Percentiles rank a stretch among this genome's conserved stretches.
Conservation (phyloP, 2,329 filamentous ascomycete genomes). For the Sphaerostilbella broomeana region DNA sequence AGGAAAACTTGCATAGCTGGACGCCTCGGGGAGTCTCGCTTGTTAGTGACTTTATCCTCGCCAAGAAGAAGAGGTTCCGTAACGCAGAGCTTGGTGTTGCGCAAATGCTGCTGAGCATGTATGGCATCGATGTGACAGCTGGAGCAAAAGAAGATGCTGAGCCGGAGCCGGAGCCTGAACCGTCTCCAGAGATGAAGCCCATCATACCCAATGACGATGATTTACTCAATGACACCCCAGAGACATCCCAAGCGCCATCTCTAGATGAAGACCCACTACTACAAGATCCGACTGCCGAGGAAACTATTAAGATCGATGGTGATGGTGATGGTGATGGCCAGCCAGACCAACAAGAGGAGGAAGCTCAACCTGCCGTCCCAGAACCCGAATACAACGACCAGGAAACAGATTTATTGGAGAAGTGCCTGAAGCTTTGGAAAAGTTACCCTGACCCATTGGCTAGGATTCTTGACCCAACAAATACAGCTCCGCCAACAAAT, state of each 20-base stretch:
- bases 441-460: constrained; percentile 50
- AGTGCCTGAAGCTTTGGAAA: constrained; percentile 59
- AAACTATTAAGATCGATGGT: constrained; percentile 18
- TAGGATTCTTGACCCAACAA: constrained; percentile 51
- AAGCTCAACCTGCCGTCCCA: constrained; percentile 16
- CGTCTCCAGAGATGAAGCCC: constrained; percentile 28
- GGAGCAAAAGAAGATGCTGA: constrained; percentile 27
- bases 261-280: constrained; percentile 18
- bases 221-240: constrained; percentile 51
- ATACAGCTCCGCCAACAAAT: constrained; percentile 63
- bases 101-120: constrained; percentile 57
- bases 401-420: constrained; percentile 44
- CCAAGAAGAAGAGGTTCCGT: constrained; percentile 66
- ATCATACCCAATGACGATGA: constrained; percentile 50
- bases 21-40: constrained; percentile 82
- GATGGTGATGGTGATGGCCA: constrained; percentile 15
- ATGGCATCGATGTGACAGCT: constrained; percentile 42
- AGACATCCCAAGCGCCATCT: constrained; percentile 40
- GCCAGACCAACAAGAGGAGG: constrained; percentile 16
- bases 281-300: constrained; percentile 19
- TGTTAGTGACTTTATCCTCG: constrained; percentile 76
- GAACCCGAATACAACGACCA: constrained; percentile 39
- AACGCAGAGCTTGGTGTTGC: constrained; percentile 74
- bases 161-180: constrained; percentile 32
- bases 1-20: constrained; percentile 81